Evolutionary conservation across 2,329 filamentous ascomycete genomes (phyloP).

Genomic region (Stemphylium beticola): DNA sequence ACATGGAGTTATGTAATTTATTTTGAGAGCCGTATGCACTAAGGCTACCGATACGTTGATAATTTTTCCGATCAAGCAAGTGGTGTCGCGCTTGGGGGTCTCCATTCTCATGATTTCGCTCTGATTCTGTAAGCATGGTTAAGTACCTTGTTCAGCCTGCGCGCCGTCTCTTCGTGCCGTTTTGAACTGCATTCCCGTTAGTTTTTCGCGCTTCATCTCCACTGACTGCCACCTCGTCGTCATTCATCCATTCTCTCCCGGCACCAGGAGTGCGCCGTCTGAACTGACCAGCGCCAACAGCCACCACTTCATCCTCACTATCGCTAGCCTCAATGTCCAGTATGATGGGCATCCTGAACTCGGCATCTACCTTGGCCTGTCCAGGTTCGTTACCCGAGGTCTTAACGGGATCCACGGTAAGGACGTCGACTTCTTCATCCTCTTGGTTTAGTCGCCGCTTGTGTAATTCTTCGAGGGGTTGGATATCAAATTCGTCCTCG

Average conservation of each 20-base stretch:
- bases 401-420: slow-evolving; percentile 72
- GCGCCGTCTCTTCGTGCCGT: slow-evolving; percentile 46
- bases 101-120: too few relatives aligned
- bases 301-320: slow-evolving; percentile 85
- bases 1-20: too few relatives aligned
- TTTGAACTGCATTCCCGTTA: slow-evolving; percentile 40
- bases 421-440: slow-evolving; percentile 90
- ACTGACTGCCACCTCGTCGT: slow-evolving; percentile 54
- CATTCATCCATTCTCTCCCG: slow-evolving; percentile 70
- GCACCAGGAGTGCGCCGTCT: slow-evolving; percentile 82
- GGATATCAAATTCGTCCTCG: slow-evolving; percentile 98
- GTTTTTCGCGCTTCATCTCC: slow-evolving; percentile 44
- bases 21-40: too few relatives aligned
- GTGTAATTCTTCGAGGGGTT: slow-evolving; percentile 91
- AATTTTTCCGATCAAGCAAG: too few relatives aligned
- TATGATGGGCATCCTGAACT: slow-evolving; percentile 93
- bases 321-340: slow-evolving; percentile 92
- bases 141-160: slow-evolving; percentile 24
- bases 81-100: too few relatives aligned
- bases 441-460: slow-evolving; percentile 88
- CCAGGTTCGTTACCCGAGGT: slow-evolving; percentile 59
- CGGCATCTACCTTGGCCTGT: slow-evolving; percentile 50
- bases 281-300: slow-evolving; percentile 78
- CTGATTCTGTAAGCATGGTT: too few relatives aligned
- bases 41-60: too few relatives aligned